These are phyloP conservation scores for Carallia brachiata DNA, from an alignment of 345 rosid genomes.

Conservation along the genomic window DNA sequence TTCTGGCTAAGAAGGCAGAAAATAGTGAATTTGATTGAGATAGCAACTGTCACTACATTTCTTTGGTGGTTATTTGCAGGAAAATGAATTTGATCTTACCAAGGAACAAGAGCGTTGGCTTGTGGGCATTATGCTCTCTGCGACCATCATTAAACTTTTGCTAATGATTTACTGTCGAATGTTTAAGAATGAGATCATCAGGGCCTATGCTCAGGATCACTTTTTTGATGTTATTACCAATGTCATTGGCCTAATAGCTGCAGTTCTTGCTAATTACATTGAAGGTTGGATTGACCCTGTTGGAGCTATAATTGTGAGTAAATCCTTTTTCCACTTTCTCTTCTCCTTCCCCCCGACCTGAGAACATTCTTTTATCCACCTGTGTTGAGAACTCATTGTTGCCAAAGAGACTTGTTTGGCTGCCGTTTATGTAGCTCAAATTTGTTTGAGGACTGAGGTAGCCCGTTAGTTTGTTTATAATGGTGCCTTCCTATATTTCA, in stretches of 20 bases:
- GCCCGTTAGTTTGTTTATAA: no score
- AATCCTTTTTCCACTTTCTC: not conserved
- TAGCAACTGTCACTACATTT: constrained; percentile 14
- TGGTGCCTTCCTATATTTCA: no score
- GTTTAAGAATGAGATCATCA: constrained; percentile 83
- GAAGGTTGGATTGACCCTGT: constrained; percentile 90
- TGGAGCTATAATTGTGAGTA: constrained; percentile 93
- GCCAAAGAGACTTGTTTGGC: no score
- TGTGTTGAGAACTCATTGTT: no score
- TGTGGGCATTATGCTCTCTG: constrained; percentile 93
- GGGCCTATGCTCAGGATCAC: constrained; percentile 98
- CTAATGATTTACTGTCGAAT: constrained; percentile 75
- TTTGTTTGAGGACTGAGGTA: no score
- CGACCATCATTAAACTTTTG: constrained; percentile 73
- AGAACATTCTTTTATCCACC: no score
- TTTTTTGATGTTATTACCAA: constrained; percentile 96
- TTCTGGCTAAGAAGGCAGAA: constrained; percentile 6
- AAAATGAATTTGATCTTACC: constrained; percentile 57
- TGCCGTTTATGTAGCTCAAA: no score
- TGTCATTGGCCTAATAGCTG: constrained; percentile 90
- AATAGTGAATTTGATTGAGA: constrained; percentile 12
- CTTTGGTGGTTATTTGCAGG: constrained; percentile 43
- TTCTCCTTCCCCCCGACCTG: not conserved
- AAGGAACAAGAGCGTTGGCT: constrained; percentile 84
- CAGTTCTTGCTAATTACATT: constrained; percentile 78